Conservation (phyloP, 2,329 filamentous ascomycete species). For the Colletotrichum sidae region DNA sequence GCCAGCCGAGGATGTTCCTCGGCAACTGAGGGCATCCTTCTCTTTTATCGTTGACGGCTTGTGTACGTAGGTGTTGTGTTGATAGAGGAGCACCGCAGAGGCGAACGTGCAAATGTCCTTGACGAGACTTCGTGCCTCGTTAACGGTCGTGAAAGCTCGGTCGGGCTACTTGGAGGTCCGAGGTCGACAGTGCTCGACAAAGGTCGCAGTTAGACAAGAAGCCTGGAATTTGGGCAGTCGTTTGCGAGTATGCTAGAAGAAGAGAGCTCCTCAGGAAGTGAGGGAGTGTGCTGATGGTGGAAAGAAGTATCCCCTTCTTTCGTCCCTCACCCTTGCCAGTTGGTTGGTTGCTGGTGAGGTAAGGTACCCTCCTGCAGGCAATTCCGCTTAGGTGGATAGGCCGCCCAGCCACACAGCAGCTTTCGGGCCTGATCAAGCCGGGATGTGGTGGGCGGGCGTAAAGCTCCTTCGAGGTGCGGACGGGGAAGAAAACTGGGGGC, state of each 20-base stretch:
- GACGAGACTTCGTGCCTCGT: background rate
- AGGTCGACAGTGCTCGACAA: background rate
- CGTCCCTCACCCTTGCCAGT: conserved; percentile 21
- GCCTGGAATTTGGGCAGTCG: background rate
- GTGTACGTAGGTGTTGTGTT: background rate
- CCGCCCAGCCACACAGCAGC: conserved; percentile 15
- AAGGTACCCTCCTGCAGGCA: conserved; percentile 19
- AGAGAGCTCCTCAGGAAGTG: background rate
- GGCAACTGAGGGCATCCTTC: conserved; percentile 36
- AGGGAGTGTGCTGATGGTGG: conserved; percentile 18
- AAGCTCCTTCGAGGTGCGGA: background rate
- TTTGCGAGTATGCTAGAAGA: background rate
- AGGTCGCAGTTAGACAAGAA: conserved; percentile 4
- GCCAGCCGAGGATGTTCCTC: conserved; percentile 36
- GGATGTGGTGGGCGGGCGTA: conserved; percentile 18
- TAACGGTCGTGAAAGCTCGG: background rate
- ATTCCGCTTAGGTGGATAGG: conserved; percentile 18
- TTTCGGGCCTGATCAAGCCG: conserved; percentile 24
- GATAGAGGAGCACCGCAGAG: background rate
- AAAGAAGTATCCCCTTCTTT: conserved; percentile 6
- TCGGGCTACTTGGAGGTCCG: too few relatives aligned
- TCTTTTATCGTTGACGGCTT: too few relatives aligned
- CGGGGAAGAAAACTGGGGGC: too few relatives aligned
- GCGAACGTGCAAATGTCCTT: background rate
- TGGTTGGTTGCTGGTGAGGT: conserved; percentile 11